phyloP scores from a whole-genome alignment of 2,329 filamentous ascomycete genomes.

The Corynespora cassiicola region DNA sequence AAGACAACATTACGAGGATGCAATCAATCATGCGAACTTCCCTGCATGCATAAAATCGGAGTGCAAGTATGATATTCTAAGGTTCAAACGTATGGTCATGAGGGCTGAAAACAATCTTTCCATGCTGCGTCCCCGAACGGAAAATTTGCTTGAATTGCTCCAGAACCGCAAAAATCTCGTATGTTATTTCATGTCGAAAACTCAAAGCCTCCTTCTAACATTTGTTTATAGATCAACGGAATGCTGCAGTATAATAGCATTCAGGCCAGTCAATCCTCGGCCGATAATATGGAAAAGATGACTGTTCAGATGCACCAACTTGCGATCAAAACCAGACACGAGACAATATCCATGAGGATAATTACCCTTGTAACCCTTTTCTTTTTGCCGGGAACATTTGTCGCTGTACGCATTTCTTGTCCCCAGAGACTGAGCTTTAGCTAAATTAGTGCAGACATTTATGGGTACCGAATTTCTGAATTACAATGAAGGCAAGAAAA shows the following conservation, averaged over 20 bases:
- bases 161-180: conserved; percentile 27
- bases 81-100: conserved; percentile 15
- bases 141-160: conserved; percentile 20
- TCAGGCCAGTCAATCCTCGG: conserved; percentile 34
- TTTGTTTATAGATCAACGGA: conserved; percentile 28
- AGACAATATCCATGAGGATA: conserved; percentile 51
- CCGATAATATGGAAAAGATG: conserved; percentile 39
- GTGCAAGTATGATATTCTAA: conserved; percentile 12
- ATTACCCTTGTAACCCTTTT: conserved; percentile 52
- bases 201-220: background rate
- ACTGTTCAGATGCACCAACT: too few species aligned
- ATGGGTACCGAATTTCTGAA: conserved; percentile 50
- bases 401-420: conserved; percentile 45
- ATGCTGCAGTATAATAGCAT: conserved; percentile 44
- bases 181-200: conserved; percentile 2
- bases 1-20: conserved; percentile 17
- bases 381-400: conserved; percentile 52
- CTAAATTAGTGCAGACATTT: conserved; percentile 40
- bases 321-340: too few species aligned
- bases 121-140: conserved; percentile 17
- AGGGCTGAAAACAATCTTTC: conserved; percentile 19
- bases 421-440: background rate
- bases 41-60: conserved; percentile 8
- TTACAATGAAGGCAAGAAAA: conserved; percentile 20
- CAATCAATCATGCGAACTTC: conserved; percentile 6